These are phyloP conservation scores for Podospora comata DNA, from an alignment of 495 filamentous ascomycete species.

Conservation along the genomic window DNA sequence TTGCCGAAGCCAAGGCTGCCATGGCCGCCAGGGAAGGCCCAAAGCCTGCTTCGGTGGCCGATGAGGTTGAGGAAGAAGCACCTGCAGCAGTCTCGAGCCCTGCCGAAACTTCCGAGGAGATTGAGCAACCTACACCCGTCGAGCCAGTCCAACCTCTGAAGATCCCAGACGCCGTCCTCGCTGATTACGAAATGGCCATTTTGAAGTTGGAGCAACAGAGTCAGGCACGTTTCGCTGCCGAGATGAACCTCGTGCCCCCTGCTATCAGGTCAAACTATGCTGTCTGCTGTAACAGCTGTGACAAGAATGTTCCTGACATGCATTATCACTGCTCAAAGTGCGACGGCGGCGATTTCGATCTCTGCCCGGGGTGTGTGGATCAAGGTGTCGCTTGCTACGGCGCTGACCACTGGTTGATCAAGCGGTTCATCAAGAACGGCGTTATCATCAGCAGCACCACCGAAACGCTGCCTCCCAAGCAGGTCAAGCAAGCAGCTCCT, in stretches of 20 bases:
- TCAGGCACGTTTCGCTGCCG: no score
- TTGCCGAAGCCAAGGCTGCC: no score
- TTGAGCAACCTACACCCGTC: neutral
- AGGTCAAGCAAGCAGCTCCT: neutral
- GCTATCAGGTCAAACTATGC: constrained; percentile 35
- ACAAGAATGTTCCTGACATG: constrained; percentile 66
- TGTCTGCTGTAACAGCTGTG: constrained; percentile 95
- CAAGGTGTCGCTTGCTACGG: constrained; percentile 71
- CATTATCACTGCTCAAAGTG: constrained; percentile 96
- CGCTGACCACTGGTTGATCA: constrained; percentile 87
- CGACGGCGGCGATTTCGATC: constrained; percentile 89
- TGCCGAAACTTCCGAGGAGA: neutral
- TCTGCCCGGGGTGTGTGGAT: constrained; percentile 78
- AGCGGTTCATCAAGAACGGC: constrained; percentile 75
- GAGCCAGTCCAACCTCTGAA: neutral
- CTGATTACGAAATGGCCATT: neutral
- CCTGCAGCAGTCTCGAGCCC: neutral
- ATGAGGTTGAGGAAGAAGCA: constrained; percentile 26
- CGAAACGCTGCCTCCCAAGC: constrained; percentile 68
- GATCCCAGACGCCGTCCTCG: neutral
- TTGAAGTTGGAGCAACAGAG: neutral
- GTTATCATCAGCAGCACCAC: constrained; percentile 80
- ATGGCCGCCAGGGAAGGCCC: constrained; percentile 18
- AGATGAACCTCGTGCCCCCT: neutral
- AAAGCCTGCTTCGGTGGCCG: constrained; percentile 30